These are phyloP conservation scores for Linnemannia elongata DNA, from an alignment of 192 early-diverging fungal genomes.

Conservation along the genomic window DNA sequence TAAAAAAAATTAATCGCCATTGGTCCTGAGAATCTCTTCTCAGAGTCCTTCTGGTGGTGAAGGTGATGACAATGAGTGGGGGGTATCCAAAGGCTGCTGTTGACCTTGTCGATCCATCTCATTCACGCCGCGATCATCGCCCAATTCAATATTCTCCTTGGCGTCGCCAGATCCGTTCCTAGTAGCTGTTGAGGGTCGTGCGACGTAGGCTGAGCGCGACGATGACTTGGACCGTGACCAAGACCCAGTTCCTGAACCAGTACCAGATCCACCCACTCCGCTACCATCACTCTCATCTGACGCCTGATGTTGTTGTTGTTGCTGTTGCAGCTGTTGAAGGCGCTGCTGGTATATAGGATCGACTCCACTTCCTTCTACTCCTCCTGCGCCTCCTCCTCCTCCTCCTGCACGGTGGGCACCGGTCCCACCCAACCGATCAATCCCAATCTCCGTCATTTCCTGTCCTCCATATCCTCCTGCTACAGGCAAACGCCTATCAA, in stretches of 20 bases:
- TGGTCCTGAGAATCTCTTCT: neutral
- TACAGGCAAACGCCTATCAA: neutral
- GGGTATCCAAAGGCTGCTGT: neutral
- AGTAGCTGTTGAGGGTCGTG: neutral
- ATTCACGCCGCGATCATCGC: neutral
- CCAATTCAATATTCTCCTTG: neutral
- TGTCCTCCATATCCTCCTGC: neutral
- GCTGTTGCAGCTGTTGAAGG: neutral
- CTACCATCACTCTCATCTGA: slow-evolving; percentile 11
- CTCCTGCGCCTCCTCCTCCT: slow-evolving; percentile 1
- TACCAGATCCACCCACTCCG: neutral
- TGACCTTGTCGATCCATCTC: neutral
- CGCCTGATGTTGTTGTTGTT: neutral
- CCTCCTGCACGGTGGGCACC: neutral
- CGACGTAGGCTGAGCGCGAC: neutral
- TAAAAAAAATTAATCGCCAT: neutral
- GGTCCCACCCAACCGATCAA: neutral
- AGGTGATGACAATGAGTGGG: neutral
- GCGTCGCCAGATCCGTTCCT: neutral
- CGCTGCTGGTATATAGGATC: slow-evolving; percentile 11
- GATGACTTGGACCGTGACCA: neutral
- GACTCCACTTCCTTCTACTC: neutral
- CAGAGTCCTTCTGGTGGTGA: neutral
- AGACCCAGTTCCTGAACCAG: neutral
- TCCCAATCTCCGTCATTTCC: neutral